Evolutionary conservation across 768 basidiomycete genomes (phyloP), one percentile per base, ranked within the genome.

Genomic region (Russula dissimulans): DNA sequence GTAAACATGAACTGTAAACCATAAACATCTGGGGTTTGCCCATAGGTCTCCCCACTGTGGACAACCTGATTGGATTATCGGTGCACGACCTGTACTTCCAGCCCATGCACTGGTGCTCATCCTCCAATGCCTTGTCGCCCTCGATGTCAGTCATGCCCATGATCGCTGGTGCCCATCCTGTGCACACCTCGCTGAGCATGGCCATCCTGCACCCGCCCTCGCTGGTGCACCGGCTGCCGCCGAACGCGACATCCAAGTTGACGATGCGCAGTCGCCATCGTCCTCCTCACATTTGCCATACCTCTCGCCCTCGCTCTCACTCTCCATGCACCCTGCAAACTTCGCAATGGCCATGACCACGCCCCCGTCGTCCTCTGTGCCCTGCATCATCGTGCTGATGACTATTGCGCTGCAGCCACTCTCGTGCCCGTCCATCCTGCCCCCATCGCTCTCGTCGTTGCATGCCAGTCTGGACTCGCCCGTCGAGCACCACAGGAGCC

Each of bases 381-480:
- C 81, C 4, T 75, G 79, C 53, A 76, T 77, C 52, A 77, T 77
- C n/a, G n/a, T n/a, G 42, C 72, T 78, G 8, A 77, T 77, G 56
- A 71, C 73, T 7, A 72, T 69, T 65, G 55, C 75, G 67, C 9
- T 71, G 67, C 71, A 74, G 51, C 70, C 77, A 14, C 76, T 92
- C 53, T 80, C 87, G 5, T 93, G 92, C 66, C 90, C 90, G 0
- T 85, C 84, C 6, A 90, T 91, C 0, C 90, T 90, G 2, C 90
- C 90, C 11, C 91, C 90, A 3, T 88, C 87, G 1, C 71, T 90
- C 31, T 87, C 86, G 5, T 87, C 86, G 7, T 88, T 86, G 1
- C 64, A 60, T 18, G 61, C 61, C 14, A 56, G 61, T 3, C 61
- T 59, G 5, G 63, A 64, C 53, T 66, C 65, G 47, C 65, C 62